phyloP scores from a whole-genome alignment of 139 green algal genomes.

The Tetradesmus obliquus region DNA sequence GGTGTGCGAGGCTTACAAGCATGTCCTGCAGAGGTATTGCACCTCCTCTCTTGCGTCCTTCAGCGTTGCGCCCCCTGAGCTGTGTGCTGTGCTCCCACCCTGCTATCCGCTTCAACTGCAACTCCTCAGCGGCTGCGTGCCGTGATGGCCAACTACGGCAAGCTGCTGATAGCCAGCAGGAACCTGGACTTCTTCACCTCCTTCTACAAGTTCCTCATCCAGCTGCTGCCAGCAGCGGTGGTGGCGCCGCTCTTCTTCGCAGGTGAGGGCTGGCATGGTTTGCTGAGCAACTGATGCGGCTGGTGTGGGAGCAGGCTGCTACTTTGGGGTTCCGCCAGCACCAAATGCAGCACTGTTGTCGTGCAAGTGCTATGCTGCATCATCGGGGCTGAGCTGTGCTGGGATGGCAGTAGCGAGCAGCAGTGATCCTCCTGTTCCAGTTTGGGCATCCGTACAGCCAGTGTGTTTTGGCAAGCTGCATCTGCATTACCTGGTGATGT shows the following conservation, averaged over 20 bases:
- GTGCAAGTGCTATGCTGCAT: too few relatives aligned
- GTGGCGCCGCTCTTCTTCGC: conserved; percentile 97
- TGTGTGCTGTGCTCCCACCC: neutral
- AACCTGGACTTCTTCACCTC: conserved; percentile 99
- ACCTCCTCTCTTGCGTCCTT: neutral
- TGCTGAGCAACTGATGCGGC: neutral
- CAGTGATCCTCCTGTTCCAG: neutral
- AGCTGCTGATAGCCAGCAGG: conserved; percentile 83
- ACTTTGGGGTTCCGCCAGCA: neutral
- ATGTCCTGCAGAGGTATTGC: neutral
- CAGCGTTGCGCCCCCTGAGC: neutral
- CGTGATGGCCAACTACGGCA: conserved; percentile 87
- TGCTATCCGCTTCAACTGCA: neutral
- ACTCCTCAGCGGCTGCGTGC: conserved; percentile 63
- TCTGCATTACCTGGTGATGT: neutral
- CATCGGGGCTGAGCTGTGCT: too few relatives aligned
- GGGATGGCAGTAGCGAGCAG: neutral
- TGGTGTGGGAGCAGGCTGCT: neutral
- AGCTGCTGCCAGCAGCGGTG: conserved; percentile 96
- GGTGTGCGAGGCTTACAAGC: neutral
- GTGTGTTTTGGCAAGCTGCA: neutral
- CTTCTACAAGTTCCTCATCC: conserved; percentile 95
- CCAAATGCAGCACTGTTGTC: neutral
- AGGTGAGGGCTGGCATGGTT: conserved; percentile 21
- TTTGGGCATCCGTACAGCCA: neutral